phyloP scores from a whole-genome alignment of 768 basidiomycete species.

The Cystobasidium tubakii region DNA sequence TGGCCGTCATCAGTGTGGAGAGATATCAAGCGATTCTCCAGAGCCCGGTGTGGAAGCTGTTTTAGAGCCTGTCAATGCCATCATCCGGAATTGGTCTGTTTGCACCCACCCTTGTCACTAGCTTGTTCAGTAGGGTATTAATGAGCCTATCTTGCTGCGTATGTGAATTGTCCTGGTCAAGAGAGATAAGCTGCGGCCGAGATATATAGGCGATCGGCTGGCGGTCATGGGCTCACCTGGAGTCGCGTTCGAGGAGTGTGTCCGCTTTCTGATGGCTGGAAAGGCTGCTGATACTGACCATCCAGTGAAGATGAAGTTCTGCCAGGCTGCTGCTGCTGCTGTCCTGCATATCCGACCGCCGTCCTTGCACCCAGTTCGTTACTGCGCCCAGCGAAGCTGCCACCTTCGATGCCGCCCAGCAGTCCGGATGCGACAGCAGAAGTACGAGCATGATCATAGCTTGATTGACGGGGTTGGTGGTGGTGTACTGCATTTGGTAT shows the following conservation, averaged over 20 bases:
- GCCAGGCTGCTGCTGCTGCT: background rate
- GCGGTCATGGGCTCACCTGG: background rate
- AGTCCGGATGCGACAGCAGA: background rate
- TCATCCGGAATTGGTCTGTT: background rate
- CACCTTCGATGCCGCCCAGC: background rate
- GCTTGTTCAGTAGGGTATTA: background rate
- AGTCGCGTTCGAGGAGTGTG: background rate
- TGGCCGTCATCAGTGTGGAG: background rate
- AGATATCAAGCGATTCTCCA: background rate
- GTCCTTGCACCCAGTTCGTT: background rate
- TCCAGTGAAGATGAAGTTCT: background rate
- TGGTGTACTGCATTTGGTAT: background rate
- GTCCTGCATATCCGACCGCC: background rate
- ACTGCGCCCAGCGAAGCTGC: background rate
- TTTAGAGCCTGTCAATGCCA: background rate
- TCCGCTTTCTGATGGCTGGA: background rate
- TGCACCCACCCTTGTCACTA: background rate
- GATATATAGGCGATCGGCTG: too few species aligned
- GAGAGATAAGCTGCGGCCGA: too few species aligned
- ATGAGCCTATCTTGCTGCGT: background rate
- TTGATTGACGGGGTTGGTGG: background rate
- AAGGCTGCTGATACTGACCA: background rate
- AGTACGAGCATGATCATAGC: background rate
- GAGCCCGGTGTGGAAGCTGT: constrained; percentile 7
- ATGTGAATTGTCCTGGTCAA: background rate